Evolutionary conservation across 2,329 filamentous ascomycete species (phyloP).

Genomic region (Aureobasidium pullulans): DNA sequence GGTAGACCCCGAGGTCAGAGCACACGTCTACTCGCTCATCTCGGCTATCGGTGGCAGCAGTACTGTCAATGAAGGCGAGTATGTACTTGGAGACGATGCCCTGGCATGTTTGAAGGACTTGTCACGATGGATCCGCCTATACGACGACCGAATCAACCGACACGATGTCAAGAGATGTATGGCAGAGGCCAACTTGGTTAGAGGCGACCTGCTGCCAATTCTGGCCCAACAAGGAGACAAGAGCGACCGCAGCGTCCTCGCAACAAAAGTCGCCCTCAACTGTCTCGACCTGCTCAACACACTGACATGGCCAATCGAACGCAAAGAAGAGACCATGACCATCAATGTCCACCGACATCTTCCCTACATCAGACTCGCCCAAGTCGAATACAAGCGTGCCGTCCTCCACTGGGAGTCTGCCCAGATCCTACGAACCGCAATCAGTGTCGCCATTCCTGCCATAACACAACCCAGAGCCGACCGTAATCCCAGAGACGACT

Average conservation of each 20-base stretch:
- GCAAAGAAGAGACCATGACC: conserved; percentile 72
- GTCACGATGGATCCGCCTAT: conserved; percentile 89
- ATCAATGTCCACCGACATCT: conserved; percentile 88
- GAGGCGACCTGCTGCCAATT: conserved; percentile 83
- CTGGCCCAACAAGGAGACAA: conserved; percentile 73
- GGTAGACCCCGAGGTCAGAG: conserved; percentile 86
- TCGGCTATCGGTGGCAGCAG: conserved; percentile 86
- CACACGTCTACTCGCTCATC: conserved; percentile 87
- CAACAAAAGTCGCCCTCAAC: conserved; percentile 70
- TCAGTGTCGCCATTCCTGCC: conserved; percentile 74
- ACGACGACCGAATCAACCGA: conserved; percentile 87
- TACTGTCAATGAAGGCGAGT: conserved; percentile 69
- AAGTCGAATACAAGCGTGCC: conserved; percentile 81
- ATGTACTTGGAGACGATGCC: conserved; percentile 87
- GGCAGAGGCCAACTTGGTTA: conserved; percentile 84
- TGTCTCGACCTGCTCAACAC: conserved; percentile 87
- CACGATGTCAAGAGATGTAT: conserved; percentile 92
- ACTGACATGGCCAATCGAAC: conserved; percentile 87
- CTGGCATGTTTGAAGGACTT: conserved; percentile 87
- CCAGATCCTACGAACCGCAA: conserved; percentile 69
- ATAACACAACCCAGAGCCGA: conserved; percentile 75
- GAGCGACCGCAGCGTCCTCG: conserved; percentile 66
- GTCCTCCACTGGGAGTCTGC: conserved; percentile 77
- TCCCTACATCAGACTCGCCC: conserved; percentile 79
- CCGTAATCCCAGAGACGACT: conserved; percentile 71